Conservation (phyloP, 148 eudicot genomes). For the Spergularia marina region DNA sequence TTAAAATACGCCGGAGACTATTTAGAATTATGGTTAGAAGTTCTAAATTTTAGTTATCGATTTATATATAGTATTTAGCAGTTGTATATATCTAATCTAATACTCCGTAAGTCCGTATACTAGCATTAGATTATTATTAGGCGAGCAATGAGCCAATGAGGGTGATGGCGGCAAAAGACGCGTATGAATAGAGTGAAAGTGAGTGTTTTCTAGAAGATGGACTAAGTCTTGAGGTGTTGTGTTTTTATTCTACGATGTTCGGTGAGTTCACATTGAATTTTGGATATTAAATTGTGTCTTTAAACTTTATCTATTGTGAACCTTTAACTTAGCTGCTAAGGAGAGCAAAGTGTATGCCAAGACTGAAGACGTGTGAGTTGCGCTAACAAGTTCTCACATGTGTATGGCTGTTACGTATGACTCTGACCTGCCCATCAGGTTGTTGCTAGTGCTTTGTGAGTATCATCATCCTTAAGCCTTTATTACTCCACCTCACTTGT, state of each 20-base stretch:
- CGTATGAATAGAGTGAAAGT: slow-evolving; percentile 13
- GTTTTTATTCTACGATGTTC: slow-evolving; percentile 3
- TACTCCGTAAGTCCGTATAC: too few relatives aligned
- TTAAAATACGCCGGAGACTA: too few relatives aligned
- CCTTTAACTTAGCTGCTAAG: slow-evolving; percentile 35
- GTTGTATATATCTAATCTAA: too few relatives aligned
- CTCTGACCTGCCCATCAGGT: background rate
- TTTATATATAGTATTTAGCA: too few relatives aligned
- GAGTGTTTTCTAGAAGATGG: slow-evolving; percentile 20
- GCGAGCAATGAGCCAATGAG: slow-evolving; percentile 21
- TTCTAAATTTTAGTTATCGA: too few relatives aligned
- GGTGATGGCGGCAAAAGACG: slow-evolving; percentile 21
- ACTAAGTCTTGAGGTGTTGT: slow-evolving; percentile 15
- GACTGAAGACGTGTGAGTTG: slow-evolving; percentile 14
- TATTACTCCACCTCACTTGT: too few relatives aligned
- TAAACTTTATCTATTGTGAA: background rate
- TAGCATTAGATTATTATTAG: background rate
- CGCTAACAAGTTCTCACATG: background rate
- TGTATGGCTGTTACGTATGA: background rate
- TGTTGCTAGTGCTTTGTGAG: background rate
- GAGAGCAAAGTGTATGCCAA: slow-evolving; percentile 10
- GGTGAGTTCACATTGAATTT: slow-evolving; percentile 20
- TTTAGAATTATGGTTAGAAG: too few relatives aligned
- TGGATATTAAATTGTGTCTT: background rate
- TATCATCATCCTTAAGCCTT: too few relatives aligned